These are phyloP conservation scores for Orbilia blumenaviensis DNA, from an alignment of 2,329 filamentous ascomycete species.

Conservation along the genomic window DNA sequence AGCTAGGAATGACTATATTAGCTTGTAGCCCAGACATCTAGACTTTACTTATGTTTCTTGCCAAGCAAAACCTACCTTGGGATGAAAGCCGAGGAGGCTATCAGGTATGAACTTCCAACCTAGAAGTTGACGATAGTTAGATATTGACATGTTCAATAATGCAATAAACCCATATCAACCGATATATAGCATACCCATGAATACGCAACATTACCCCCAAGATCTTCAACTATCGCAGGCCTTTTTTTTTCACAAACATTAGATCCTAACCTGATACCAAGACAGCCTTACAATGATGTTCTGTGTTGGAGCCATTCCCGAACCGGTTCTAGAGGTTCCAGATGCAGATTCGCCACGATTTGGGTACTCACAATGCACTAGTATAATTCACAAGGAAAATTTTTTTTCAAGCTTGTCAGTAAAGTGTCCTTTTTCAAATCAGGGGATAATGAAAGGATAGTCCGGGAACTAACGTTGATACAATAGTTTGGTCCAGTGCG, in stretches of 20 bases:
- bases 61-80: slow-evolving; percentile 29
- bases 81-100: slow-evolving; percentile 50
- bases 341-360: not conserved
- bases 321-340: not conserved
- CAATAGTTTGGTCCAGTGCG: slow-evolving; percentile 58
- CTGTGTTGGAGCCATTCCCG: not conserved
- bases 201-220: slow-evolving; percentile 39
- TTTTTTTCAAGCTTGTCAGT: slow-evolving; percentile 11
- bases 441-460: not conserved
- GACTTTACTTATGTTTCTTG: not conserved
- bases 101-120: slow-evolving; percentile 51
- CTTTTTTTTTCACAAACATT: not conserved
- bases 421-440: not conserved
- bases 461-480: slow-evolving; percentile 46
- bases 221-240: slow-evolving; percentile 43
- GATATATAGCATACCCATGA: slow-evolving; percentile 35
- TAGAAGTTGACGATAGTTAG: not conserved
- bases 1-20: slow-evolving; percentile 1
- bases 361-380: slow-evolving; percentile 45
- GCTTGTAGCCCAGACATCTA: not conserved
- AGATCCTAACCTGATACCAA: not conserved
- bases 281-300: not conserved
- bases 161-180: too few relatives aligned
- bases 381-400: not conserved
- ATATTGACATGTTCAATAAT: not conserved